phyloP scores from a whole-genome alignment of 2,329 filamentous ascomycete genomes.

The Aspergillus fischeri region DNA sequence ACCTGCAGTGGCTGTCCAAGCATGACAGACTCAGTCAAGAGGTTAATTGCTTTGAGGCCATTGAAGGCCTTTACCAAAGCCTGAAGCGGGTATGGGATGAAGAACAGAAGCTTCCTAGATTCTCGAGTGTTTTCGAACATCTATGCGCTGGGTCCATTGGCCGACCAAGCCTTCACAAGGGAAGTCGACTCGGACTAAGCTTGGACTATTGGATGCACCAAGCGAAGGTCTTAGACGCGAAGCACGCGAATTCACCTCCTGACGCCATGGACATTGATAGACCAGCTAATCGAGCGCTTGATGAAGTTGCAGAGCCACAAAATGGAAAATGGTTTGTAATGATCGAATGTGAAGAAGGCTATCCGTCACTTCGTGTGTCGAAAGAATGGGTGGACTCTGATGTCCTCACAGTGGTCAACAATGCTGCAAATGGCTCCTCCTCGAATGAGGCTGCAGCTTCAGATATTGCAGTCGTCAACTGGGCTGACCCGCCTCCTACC shows the following conservation, averaged over 20 bases:
- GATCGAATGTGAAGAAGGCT: conserved; percentile 44
- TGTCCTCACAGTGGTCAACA: conserved; percentile 27
- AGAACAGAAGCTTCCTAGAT: conserved; percentile 32
- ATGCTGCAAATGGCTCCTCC: conserved; percentile 16
- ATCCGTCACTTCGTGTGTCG: conserved; percentile 41
- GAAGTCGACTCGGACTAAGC: conserved; percentile 36
- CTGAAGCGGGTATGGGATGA: conserved; percentile 42
- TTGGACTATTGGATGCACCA: conserved; percentile 42
- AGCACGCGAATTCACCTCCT: conserved; percentile 18
- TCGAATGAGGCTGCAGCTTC: conserved; percentile 19
- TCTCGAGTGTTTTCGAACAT: conserved; percentile 32
- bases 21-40: conserved; percentile 43
- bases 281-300: conserved; percentile 12
- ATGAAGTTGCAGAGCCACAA: conserved; percentile 17
- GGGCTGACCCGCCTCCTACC: conserved; percentile 37
- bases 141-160: conserved; percentile 41
- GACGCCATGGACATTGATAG: conserved; percentile 34
- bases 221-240: conserved; percentile 31
- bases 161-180: conserved; percentile 39
- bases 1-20: conserved; percentile 42
- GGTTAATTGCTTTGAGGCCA: conserved; percentile 44
- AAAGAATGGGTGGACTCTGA: conserved; percentile 41
- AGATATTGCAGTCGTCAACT: conserved; percentile 32
- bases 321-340: conserved; percentile 32
- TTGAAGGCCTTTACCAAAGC: conserved; percentile 41